These are phyloP conservation scores for Calendula officinalis DNA, from an alignment of 129 eudicot genomes.

Conservation along the genomic window DNA sequence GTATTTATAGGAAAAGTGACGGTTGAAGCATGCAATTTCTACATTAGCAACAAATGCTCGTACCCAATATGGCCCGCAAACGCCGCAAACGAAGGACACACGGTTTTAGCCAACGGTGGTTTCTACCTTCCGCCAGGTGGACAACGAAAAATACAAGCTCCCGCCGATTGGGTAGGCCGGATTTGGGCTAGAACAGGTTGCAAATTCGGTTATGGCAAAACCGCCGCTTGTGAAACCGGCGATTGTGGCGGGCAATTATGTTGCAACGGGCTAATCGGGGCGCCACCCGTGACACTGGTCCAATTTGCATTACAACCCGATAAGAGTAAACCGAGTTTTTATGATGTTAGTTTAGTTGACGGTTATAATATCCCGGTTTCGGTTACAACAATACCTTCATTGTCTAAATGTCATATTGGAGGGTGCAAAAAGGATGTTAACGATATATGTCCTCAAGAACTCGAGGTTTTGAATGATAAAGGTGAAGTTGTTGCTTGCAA, in stretches of 20 bases:
- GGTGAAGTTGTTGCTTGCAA: slow-evolving; percentile 86
- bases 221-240: slow-evolving; percentile 75
- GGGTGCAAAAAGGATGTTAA: slow-evolving; percentile 68
- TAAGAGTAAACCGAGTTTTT: slow-evolving; percentile 60
- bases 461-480: slow-evolving; percentile 43
- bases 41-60: slow-evolving; percentile 69
- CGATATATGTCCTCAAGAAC: slow-evolving; percentile 57
- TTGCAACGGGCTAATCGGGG: slow-evolving; percentile 70
- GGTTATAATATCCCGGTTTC: slow-evolving; percentile 80
- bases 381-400: slow-evolving; percentile 35
- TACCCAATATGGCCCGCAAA: slow-evolving; percentile 91
- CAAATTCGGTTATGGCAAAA: slow-evolving; percentile 37
- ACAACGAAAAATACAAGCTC: slow-evolving; percentile 46
- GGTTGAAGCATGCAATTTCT: slow-evolving; percentile 53
- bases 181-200: slow-evolving; percentile 96
- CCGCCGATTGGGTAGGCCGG: slow-evolving; percentile 79
- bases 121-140: slow-evolving; percentile 65
- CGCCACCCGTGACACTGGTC: slow-evolving; percentile 74
- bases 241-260: slow-evolving; percentile 71
- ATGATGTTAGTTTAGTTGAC: slow-evolving; percentile 82
- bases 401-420: slow-evolving; percentile 49
- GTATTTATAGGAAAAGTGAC: slow-evolving; percentile 24
- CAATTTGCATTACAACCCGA: slow-evolving; percentile 61
- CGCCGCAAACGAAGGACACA: slow-evolving; percentile 71
- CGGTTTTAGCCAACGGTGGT: slow-evolving; percentile 66